Evolutionary conservation across 192 early-diverging fungal species (phyloP), one percentile per base, ranked within the genome.

Genomic region (Pilaira anomala): DNA sequence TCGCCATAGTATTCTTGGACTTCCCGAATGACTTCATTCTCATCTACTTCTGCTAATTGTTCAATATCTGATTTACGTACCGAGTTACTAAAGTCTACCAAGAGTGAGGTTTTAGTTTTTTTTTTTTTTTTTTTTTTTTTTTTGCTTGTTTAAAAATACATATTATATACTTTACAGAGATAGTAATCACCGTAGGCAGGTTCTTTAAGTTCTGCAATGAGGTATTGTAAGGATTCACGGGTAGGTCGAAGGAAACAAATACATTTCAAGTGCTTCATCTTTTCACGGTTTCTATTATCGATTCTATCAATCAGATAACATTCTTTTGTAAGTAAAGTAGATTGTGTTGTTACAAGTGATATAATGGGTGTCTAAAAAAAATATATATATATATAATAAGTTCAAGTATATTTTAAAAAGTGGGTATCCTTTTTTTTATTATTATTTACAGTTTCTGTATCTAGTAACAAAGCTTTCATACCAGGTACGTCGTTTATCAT

Each of bases 391-490:
- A 13, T n/a, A 25, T 19, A 42, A 9, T 2, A 14, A 22, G 9
- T 7, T 40, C 2, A 0, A n/a, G 7, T 22, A 0, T 14, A 18
- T 3, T 13, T 13, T 0, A 39, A 48, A 8, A 16, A 13, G 12
- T n/a, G 40, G 13, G 16, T 14, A 0, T n/a, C n/a, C n/a, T n/a
- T n/a, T n/a, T n/a, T n/a, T 60, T 30, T 55, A 16, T 48, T 18
- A 25, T 41, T 6, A 50, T 51, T 66, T 83, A 93, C 92, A 66
- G 97, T 99, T 63, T 97, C 92, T 24, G 75, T 72, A 76, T 99
- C 97, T 36, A 99, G 81, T 36, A 98, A 79, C 16, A 99, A 80
- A 44, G 98, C 93, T 74, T 99, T 99, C 95, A 99, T 98, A n/a
- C 96, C 96, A 51, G 84, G 72, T 19, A 91, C 90, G 48, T 97